phyloP scores from a whole-genome alignment of 495 filamentous ascomycete species.

The Penicillium turbatum region DNA sequence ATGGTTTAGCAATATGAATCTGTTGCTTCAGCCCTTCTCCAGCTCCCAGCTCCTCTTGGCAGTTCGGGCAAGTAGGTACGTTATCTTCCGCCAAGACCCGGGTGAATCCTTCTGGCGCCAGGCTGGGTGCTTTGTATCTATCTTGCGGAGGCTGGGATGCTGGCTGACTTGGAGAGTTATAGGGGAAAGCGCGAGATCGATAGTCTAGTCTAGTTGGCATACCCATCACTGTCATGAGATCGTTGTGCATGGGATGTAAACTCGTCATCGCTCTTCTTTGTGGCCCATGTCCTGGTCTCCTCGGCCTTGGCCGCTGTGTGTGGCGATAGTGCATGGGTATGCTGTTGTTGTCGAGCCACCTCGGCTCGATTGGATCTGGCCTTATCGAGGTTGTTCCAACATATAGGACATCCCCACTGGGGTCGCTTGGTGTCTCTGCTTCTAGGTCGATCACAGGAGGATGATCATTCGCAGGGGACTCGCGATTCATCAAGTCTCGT shows the following conservation, averaged over 20 bases:
- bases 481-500: conserved; percentile 21
- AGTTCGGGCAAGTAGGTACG: conserved; percentile 66
- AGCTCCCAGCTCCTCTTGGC: conserved; percentile 62
- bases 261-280: not conserved
- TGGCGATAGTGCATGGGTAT: not conserved
- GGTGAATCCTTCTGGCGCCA: conserved; percentile 59
- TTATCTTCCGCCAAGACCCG: conserved; percentile 59
- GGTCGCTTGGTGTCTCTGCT: conserved; percentile 12
- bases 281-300: not conserved
- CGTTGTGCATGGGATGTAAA: not conserved
- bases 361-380: conserved; percentile 10
- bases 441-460: conserved; percentile 38
- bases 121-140: conserved; percentile 56
- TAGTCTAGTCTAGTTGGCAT: conserved; percentile 11
- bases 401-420: conserved; percentile 40
- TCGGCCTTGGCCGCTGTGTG: not conserved
- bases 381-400: conserved; percentile 22
- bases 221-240: not conserved
- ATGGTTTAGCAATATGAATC: conserved; percentile 68
- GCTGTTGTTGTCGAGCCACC: conserved; percentile 2
- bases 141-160: conserved; percentile 35
- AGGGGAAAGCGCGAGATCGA: conserved; percentile 20
- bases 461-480: not conserved
- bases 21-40: conserved; percentile 57
- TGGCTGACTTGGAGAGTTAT: conserved; percentile 16